Percentiles rank a stretch among this genome's conserved stretches.
Conservation (phyloP, 116 monocot species). For the Zostera marina region DNA sequence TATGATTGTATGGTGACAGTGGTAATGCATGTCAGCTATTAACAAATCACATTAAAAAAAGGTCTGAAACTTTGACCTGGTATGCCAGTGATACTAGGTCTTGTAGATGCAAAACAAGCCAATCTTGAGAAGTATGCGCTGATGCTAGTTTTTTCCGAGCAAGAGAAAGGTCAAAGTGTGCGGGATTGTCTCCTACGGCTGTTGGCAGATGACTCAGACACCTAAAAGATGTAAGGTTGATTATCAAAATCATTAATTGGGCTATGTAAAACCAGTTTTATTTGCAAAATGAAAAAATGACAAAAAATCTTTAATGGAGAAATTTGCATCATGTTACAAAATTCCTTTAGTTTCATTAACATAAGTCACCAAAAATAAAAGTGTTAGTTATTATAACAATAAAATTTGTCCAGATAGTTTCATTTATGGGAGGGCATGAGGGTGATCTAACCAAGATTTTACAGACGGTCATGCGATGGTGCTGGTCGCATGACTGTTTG, state of each 20-base stretch:
- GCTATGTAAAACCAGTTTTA: neutral
- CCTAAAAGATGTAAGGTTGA: conserved; percentile 8
- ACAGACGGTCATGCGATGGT: too few relatives aligned
- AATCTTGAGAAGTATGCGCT: conserved; percentile 32
- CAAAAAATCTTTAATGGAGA: neutral
- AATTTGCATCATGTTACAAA: too few relatives aligned
- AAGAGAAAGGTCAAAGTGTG: conserved; percentile 72
- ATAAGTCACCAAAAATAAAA: too few relatives aligned
- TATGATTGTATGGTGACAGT: neutral
- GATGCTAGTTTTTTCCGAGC: conserved; percentile 37
- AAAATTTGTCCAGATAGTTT: too few relatives aligned
- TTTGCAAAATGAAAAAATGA: neutral
- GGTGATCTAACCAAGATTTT: too few relatives aligned
- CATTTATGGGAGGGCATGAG: too few relatives aligned
- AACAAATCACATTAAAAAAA: too few relatives aligned
- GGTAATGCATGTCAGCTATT: neutral
- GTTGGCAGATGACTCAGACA: conserved; percentile 71
- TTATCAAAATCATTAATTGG: neutral
- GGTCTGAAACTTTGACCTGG: conserved; percentile 62
- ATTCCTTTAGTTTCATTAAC: too few relatives aligned
- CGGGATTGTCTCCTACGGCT: conserved; percentile 76
- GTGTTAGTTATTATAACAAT: too few relatives aligned
- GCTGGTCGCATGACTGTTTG: too few relatives aligned
- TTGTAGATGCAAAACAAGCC: conserved; percentile 79
- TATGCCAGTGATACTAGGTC: conserved; percentile 80